Percentiles rank a stretch among this genome's conserved stretches.
These are phyloP conservation scores for Omphalotus olearius DNA, from an alignment of 1,284 basidiomycete species.

Conservation along the genomic window DNA sequence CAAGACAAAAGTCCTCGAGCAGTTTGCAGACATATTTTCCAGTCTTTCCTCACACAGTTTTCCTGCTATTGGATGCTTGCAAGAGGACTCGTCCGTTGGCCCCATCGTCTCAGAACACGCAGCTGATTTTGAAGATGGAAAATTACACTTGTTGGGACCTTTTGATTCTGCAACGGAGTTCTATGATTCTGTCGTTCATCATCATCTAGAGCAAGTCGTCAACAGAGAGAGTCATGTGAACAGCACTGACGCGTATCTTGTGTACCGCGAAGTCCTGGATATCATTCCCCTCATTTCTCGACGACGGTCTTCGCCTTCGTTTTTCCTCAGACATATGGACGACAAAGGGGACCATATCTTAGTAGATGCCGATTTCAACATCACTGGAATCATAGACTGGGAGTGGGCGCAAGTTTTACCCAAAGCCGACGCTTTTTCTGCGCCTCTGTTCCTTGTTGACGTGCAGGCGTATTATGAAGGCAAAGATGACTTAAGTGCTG, in stretches of 20 bases:
- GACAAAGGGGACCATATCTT: conserved; percentile 26
- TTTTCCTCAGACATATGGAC: conserved; percentile 27
- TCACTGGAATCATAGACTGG: conserved; percentile 26
- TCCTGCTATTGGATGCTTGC: too few relatives aligned
- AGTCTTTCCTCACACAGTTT: conserved; percentile 1
- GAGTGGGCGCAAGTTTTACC: conserved; percentile 23
- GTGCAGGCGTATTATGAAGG: too few relatives aligned
- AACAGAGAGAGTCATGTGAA: background rate
- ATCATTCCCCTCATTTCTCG: background rate
- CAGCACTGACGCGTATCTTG: conserved; percentile 17
- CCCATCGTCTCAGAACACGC: too few relatives aligned
- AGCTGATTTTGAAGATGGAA: too few relatives aligned
- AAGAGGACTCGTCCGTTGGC: too few relatives aligned
- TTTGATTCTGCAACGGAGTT: too few relatives aligned
- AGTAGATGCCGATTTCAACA: conserved; percentile 20
- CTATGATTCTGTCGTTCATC: too few relatives aligned
- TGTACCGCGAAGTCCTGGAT: conserved; percentile 14
- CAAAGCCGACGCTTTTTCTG: conserved; percentile 14
- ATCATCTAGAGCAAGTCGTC: too few relatives aligned
- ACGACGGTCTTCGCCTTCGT: conserved; percentile 1
- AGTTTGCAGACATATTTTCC: conserved; percentile 15
- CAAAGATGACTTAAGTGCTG: too few relatives aligned
- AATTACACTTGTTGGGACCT: too few relatives aligned
- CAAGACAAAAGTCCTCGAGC: conserved; percentile 13
- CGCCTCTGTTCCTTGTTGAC: too few relatives aligned